Base-by-base conservation (phyloP, 2,329 filamentous ascomycete species). In the Cordyceps tenuipes region DNA sequence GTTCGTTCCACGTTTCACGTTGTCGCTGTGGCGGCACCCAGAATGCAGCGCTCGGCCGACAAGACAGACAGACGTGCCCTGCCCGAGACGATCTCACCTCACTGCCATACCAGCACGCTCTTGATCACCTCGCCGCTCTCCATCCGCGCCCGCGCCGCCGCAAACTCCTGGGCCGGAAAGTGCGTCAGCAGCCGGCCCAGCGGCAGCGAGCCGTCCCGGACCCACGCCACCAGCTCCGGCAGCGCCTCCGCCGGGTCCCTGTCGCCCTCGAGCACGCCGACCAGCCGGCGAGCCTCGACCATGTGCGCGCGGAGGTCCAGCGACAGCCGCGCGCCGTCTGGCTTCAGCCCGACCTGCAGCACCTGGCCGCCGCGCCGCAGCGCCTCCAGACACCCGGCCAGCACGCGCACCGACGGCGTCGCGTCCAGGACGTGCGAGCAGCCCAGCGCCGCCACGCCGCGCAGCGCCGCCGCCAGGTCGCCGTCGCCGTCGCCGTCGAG, bases 181-280 rank as follows among this genome's bases (percentile, higher is more conserved):
- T 60, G 50, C 21, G 15, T 54, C 50, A 48, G n/a, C 10, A 60
- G 39, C 36, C 17, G 55, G 39, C 49, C 29, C 34, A 54, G 7
- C 15, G 58, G 58, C 9, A 60, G 52, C 26, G 50, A 55, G 9
- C 58, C 58, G 15, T 60, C 50, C n/a, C 47, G 39, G 31, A 60
- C 41, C 57, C 58, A 60, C 9, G 43, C n/a, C 6, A 49, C 44
- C 26, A 56, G 43, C 19, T 56, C 53, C 41, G 43, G 53, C 41
- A 56, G 31, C 8, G 52, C 52, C 26, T 55, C 52, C 21, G 52
- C 41, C 39, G 39, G 52, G 9, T 55, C 52, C 23, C 52, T 29
- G 23, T 55, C 52, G 17, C 52, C 52, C 31, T 59, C 57, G 9
- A 59, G 44, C 8, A 59, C 48, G 13, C 48, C 57, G n/a, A 59